Percentiles rank a stretch among this genome's conserved stretches.
Evolutionary conservation across 148 eudicot species (phyloP).

Genomic region (Fagopyrum esculentum): DNA sequence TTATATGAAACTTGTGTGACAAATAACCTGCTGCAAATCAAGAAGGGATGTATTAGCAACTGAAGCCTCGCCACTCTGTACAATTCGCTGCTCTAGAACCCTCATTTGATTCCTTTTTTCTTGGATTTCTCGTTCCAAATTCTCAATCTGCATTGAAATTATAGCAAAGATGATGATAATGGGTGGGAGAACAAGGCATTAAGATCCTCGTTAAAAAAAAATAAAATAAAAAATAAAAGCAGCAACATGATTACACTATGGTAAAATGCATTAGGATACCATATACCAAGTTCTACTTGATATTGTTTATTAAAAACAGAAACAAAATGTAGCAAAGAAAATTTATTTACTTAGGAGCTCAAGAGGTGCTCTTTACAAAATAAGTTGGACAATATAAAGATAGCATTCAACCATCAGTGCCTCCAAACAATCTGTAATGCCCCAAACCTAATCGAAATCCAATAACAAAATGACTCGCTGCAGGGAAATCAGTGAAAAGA

Average conservation of each 20-base stretch:
- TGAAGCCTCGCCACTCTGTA: slow-evolving; percentile 77
- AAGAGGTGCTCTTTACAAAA: neutral
- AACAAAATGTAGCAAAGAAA: neutral
- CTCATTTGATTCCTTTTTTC: slow-evolving; percentile 87
- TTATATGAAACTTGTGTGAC: slow-evolving; percentile 9
- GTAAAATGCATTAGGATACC: neutral
- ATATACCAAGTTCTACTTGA: neutral
- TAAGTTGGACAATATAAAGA: neutral
- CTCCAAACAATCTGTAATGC: neutral
- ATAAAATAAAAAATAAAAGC: too few relatives aligned
- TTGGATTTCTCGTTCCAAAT: slow-evolving; percentile 77
- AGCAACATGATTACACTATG: neutral
- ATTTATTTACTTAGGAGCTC: neutral
- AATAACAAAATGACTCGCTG: neutral
- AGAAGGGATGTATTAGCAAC: slow-evolving; percentile 71
- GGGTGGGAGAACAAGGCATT: neutral
- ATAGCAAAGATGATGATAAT: neutral
- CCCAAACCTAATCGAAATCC: neutral
- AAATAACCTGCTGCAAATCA: slow-evolving; percentile 86
- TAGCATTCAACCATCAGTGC: neutral
- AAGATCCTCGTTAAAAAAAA: too few relatives aligned
- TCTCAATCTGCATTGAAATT: slow-evolving; percentile 49
- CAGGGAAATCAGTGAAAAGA: neutral
- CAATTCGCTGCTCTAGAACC: slow-evolving; percentile 75
- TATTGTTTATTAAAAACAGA: neutral